phyloP scores from a whole-genome alignment of 179 eudicot genomes.

The Vitellaria paradoxa region DNA sequence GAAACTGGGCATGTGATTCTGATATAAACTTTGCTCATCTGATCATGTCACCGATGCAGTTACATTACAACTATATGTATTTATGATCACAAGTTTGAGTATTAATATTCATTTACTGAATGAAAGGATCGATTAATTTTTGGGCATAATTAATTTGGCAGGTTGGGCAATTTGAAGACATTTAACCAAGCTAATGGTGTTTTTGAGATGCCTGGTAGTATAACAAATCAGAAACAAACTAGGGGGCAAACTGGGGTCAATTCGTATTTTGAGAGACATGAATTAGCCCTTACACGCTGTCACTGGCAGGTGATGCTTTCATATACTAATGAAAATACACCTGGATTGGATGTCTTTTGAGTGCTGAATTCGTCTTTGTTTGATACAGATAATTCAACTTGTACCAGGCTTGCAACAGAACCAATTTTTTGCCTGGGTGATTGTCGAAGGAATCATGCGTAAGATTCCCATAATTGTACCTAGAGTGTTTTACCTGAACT shows the following conservation, averaged over 20 bases:
- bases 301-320: constrained; percentile 80
- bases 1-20: neutral
- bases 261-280: constrained; percentile 84
- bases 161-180: constrained; percentile 47
- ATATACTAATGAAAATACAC: neutral
- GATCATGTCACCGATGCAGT: neutral
- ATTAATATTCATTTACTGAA: neutral
- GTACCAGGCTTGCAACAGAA: constrained; percentile 67
- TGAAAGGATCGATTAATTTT: neutral
- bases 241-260: constrained; percentile 62
- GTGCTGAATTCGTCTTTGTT: constrained; percentile 8
- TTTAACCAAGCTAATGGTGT: constrained; percentile 34
- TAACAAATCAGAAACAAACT: constrained; percentile 37
- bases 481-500: constrained; percentile 85
- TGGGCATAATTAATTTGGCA: constrained; percentile 23
- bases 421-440: constrained; percentile 79
- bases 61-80: neutral
- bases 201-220: constrained; percentile 30
- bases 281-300: constrained; percentile 58
- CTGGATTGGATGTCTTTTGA: constrained; percentile 12
- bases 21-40: constrained; percentile 2
- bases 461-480: constrained; percentile 77
- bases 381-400: constrained; percentile 78
- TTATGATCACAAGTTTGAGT: neutral
- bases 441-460: constrained; percentile 76